A percentile compares a stretch with the other conserved stretches of the same genome.
Conservation (phyloP, 305 asterid species). For the Plantago coronopus region DNA sequence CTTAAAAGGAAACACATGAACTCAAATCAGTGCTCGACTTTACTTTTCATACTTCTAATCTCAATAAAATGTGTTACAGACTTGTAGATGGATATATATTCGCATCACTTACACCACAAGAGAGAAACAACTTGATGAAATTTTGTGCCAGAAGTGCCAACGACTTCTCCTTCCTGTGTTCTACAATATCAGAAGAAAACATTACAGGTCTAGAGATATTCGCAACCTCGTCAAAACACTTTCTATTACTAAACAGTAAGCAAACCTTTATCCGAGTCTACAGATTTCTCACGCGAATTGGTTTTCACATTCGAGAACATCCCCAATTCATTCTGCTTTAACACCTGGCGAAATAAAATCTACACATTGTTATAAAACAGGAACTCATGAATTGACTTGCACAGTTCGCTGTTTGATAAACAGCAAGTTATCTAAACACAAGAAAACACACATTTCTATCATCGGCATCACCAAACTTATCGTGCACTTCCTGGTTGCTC, state of each 20-base stretch:
- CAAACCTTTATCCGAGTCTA: slow-evolving; percentile 38
- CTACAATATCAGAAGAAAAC: slow-evolving; percentile 31
- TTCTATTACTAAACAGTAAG: slow-evolving; percentile 8
- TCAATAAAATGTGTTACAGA: not conserved
- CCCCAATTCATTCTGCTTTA: slow-evolving; percentile 24
- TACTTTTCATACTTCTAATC: not conserved
- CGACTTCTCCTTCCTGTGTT: slow-evolving; percentile 56
- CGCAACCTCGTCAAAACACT: not conserved
- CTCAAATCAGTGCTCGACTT: slow-evolving; percentile 6
- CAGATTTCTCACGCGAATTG: slow-evolving; percentile 25
- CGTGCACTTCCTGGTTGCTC: slow-evolving; percentile 49
- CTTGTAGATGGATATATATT: no score
- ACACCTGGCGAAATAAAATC: slow-evolving; percentile 29
- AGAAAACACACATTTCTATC: slow-evolving; percentile 33
- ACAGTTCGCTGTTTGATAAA: not conserved
- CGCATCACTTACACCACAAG: slow-evolving; percentile 46
- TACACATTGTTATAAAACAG: not conserved
- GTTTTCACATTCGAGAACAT: slow-evolving; percentile 23
- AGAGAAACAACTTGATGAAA: slow-evolving; percentile 62
- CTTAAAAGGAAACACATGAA: slow-evolving; percentile 30
- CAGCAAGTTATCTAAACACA: not conserved
- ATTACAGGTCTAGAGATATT: not conserved
- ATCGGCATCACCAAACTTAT: slow-evolving; percentile 39
- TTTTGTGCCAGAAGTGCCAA: slow-evolving; percentile 55
- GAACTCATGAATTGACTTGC: not conserved